phyloP scores from a whole-genome alignment of 2,329 filamentous ascomycete species.

The Fusarium sp. region DNA sequence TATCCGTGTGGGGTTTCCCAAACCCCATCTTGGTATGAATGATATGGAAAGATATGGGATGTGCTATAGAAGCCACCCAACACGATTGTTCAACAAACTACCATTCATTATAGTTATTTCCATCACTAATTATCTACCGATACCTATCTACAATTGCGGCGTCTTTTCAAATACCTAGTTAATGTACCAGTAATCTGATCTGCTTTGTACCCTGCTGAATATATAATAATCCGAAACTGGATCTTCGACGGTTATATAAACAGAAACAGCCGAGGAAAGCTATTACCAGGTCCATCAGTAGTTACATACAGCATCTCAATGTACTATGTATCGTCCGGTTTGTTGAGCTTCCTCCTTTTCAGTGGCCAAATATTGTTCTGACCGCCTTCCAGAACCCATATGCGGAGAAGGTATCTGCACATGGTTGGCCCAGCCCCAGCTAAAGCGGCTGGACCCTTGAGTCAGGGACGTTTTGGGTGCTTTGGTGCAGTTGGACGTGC shows the following conservation, averaged over 20 bases:
- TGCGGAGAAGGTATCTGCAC: conserved; percentile 28
- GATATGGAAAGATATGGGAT: not conserved
- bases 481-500: conserved; percentile 21
- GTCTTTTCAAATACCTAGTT: too few species aligned
- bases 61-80: too few species aligned
- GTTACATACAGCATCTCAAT: not conserved
- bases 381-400: conserved; percentile 38
- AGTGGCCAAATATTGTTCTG: conserved; percentile 28
- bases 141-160: too few species aligned
- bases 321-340: not conserved
- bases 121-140: too few species aligned
- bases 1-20: conserved; percentile 22
- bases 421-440: conserved; percentile 26
- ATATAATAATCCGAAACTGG: too few species aligned
- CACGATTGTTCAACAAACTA: too few species aligned
- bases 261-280: too few species aligned
- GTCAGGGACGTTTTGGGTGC: conserved; percentile 33
- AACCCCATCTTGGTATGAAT: not conserved
- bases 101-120: too few species aligned
- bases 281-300: too few species aligned
- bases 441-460: conserved; percentile 35
- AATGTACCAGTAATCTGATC: too few species aligned
- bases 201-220: too few species aligned
- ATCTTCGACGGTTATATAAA: too few species aligned
- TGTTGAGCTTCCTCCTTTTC: conserved; percentile 26